Percentiles rank a stretch among this genome's conserved stretches.
Conservation (phyloP, 2,329 filamentous ascomycete species). For the Diplocarpon mali region DNA sequence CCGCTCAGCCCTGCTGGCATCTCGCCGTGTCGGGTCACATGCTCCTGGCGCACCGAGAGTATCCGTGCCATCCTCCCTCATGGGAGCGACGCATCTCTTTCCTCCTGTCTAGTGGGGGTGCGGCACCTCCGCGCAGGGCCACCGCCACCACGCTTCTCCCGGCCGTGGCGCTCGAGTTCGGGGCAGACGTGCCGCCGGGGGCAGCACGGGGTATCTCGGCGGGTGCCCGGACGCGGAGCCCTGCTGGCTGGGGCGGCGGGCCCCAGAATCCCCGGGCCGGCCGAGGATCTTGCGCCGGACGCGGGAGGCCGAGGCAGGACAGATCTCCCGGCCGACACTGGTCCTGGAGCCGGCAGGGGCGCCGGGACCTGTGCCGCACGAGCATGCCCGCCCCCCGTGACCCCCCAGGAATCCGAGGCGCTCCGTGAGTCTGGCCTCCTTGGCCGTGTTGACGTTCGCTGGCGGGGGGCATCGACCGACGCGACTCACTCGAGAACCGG, state of each 20-base stretch:
- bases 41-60: constrained; percentile 1
- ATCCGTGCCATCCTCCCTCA: too few relatives aligned
- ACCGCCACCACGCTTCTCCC: neutral
- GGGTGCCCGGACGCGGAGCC: constrained; percentile 1
- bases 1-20: too few relatives aligned
- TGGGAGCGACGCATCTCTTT: too few relatives aligned
- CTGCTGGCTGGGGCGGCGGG: neutral
- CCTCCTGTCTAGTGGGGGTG: constrained; percentile 1
- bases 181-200: constrained; percentile 1
- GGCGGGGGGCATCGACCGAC: too few relatives aligned
- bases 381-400: neutral
- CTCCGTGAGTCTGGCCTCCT: neutral
- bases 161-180: neutral
- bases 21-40: too few relatives aligned
- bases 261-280: neutral
- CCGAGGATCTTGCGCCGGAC: constrained; percentile 1
- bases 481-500: too few relatives aligned
- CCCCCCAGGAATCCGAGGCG: neutral
- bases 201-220: neutral
- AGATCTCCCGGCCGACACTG: neutral
- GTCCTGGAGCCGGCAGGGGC: neutral
- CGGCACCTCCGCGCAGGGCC: neutral
- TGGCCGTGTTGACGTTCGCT: too few relatives aligned
- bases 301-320: neutral
- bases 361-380: neutral